phyloP scores from a whole-genome alignment of 371 early-diverging fungal genomes.

The Rhizopus arrhizus region DNA sequence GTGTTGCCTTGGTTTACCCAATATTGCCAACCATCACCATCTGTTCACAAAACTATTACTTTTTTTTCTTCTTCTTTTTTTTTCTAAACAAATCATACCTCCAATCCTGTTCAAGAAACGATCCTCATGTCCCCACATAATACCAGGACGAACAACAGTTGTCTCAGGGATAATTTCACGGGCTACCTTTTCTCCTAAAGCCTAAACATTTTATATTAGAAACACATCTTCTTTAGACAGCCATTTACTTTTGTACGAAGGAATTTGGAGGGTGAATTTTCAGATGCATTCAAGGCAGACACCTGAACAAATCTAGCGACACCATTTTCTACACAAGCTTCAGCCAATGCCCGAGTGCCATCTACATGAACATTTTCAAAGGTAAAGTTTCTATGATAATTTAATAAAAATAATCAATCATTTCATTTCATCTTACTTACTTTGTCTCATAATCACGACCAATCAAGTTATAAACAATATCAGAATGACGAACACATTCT shows the following conservation, averaged over 20 bases:
- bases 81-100: no score
- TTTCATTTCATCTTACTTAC: constrained; percentile 43
- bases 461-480: constrained; percentile 92
- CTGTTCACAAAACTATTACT: constrained; percentile 12
- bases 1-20: constrained; percentile 76
- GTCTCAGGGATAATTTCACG: constrained; percentile 86
- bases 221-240: background rate
- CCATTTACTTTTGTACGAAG: constrained; percentile 80
- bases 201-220: constrained; percentile 43
- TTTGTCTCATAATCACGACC: constrained; percentile 92
- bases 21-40: constrained; percentile 60
- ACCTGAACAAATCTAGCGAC: constrained; percentile 89
- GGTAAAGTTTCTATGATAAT: constrained; percentile 76
- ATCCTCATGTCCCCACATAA: constrained; percentile 92
- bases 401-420: background rate
- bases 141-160: constrained; percentile 90
- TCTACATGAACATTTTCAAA: constrained; percentile 85
- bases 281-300: constrained; percentile 83
- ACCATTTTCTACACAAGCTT: constrained; percentile 78
- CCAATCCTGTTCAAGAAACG: constrained; percentile 90
- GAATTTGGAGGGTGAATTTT: constrained; percentile 76
- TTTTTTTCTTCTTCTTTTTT: constrained; percentile 9
- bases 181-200: constrained; percentile 88
- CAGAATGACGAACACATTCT: constrained; percentile 88
- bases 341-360: constrained; percentile 82